Evolutionary conservation across 306 rosid species (phyloP), one percentile per base, ranked within the genome.

Genomic region (Cucumis melo): DNA sequence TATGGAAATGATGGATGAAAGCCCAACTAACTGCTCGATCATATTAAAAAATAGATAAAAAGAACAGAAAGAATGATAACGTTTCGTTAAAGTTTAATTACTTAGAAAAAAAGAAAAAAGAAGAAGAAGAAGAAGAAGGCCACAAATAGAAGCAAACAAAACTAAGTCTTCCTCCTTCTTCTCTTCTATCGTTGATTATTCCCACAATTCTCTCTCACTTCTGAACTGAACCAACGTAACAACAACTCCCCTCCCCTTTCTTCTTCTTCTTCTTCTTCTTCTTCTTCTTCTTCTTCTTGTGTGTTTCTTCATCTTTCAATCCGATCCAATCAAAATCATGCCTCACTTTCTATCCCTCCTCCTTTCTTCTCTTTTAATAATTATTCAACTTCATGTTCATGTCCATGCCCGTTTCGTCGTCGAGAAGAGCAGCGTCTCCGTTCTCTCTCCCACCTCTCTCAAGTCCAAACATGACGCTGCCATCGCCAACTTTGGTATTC

Each of bases 401-500:
- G 92, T 78, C 15, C 17, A 78, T 39, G 93, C 82, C 6, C 79
- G 86, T 51, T 94, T 94, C 73, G 90, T 91, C 77, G 99, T 94
- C 73, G 99, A 94, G 89, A 92, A 88, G 70, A 90, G 83, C 74
- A 87, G 90, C 81, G 83, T 94, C 29, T 65, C 82, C 0, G 87
- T 94, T 64, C 76, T 94, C 0, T 88, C 88, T n/a, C 99, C 99
- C 0, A 54, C 57, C 19, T 70, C 71, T 9, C 14, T 88, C 24
- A 64, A 82, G 62, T 50, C 85, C 0, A 90, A 86, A 75, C 90
- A 51, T 5, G 92, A 90, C 24, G 97, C 93, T 10, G 89, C 99
- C 1, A 86, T 90, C 17, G 97, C 84, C 6, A 94, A 94, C 87
- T 94, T 94, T 41, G 99, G 99, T n/a, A 58, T 92, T 58, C 99